These are phyloP conservation scores for Pseudogymnoascus sp. DNA, from an alignment of 2,329 filamentous ascomycete genomes.

Conservation along the genomic window DNA sequence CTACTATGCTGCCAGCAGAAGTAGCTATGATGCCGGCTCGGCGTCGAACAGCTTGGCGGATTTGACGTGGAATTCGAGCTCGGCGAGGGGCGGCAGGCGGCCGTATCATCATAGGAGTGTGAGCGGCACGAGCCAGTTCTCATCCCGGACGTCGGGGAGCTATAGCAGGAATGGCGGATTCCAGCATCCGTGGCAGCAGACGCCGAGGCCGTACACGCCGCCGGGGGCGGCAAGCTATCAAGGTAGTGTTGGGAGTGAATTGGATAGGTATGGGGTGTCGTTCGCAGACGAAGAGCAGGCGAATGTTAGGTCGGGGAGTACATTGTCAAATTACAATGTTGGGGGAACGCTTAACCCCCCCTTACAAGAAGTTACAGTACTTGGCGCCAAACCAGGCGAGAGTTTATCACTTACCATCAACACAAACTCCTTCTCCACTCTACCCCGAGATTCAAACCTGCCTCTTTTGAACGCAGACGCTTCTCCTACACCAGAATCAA, in stretches of 20 bases:
- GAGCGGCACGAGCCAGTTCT: conserved; percentile 4
- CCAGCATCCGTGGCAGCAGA: conserved; percentile 55
- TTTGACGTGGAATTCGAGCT: conserved; percentile 1
- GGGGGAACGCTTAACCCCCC: neutral
- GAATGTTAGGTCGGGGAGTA: neutral
- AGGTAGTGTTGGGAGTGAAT: neutral
- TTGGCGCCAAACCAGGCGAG: conserved; percentile 5
- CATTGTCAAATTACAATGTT: neutral
- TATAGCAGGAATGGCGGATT: conserved; percentile 31
- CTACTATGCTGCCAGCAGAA: neutral
- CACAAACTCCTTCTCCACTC: neutral
- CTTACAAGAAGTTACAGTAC: neutral
- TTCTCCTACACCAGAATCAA: conserved; percentile 23
- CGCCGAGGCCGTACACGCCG: conserved; percentile 49
- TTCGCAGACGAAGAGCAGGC: neutral
- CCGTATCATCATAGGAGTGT: neutral
- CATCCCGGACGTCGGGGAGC: neutral
- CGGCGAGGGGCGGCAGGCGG: conserved; percentile 1
- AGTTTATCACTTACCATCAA: conserved; percentile 5
- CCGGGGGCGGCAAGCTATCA: conserved; percentile 25
- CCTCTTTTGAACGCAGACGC: conserved; percentile 1
- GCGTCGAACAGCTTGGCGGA: neutral
- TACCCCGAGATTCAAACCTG: neutral
- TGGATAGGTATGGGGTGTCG: neutral
- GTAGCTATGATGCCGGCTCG: neutral